These are phyloP conservation scores for Grammothele lineata DNA, from an alignment of 768 basidiomycete species.

Conservation along the genomic window DNA sequence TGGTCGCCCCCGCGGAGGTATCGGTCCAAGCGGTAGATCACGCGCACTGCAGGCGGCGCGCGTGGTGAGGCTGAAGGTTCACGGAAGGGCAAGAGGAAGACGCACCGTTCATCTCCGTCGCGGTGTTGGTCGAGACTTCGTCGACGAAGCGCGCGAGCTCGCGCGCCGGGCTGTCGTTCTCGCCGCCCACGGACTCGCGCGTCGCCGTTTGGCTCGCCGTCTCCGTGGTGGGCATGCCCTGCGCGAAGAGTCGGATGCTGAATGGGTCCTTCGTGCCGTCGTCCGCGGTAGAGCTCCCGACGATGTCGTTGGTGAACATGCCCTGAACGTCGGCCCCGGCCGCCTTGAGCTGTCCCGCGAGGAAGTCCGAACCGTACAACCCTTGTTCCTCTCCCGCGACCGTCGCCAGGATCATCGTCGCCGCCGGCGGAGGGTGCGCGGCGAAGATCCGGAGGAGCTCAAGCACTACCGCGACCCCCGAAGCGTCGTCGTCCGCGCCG, in stretches of 20 bases:
- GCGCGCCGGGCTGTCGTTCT: constrained; percentile 50
- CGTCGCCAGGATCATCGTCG: constrained; percentile 50
- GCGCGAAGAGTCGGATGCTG: constrained; percentile 48
- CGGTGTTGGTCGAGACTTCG: constrained; percentile 46
- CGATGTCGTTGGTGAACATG: constrained; percentile 56
- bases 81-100: neutral
- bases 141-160: constrained; percentile 48
- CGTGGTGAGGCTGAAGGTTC: no score
- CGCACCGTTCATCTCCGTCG: constrained; percentile 48
- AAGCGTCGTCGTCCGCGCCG: constrained; percentile 52
- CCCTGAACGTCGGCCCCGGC: constrained; percentile 49
- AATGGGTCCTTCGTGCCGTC: constrained; percentile 42
- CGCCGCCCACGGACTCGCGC: constrained; percentile 41
- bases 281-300: constrained; percentile 47
- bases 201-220: constrained; percentile 31
- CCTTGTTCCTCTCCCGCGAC: constrained; percentile 53
- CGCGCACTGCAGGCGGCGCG: constrained; percentile 34
- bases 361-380: constrained; percentile 42
- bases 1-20: constrained; percentile 57
- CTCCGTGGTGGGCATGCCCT: constrained; percentile 46
- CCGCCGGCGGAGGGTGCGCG: constrained; percentile 36
- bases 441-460: constrained; percentile 50
- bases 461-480: constrained; percentile 51
- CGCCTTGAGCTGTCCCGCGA: constrained; percentile 39
- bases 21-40: constrained; percentile 48